Evolutionary conservation across 2,329 filamentous ascomycete species (phyloP).

Genomic region (Microcyclosporella mali): DNA sequence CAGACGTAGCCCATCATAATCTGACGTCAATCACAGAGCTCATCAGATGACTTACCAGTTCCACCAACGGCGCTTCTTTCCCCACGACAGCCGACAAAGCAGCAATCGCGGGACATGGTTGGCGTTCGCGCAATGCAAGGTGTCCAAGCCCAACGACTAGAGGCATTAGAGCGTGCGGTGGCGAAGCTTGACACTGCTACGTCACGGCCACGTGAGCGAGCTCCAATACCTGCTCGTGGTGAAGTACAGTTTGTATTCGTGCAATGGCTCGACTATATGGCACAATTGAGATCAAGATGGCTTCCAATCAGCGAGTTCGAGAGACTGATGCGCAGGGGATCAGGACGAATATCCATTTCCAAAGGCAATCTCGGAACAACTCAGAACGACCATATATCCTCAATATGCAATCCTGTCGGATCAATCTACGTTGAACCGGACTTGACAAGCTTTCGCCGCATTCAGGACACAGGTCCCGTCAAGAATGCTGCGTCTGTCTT

Average conservation of each 20-base stretch:
- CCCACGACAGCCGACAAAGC: too few species aligned
- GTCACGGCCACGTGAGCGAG: too few species aligned
- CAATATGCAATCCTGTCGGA: constrained; percentile 53
- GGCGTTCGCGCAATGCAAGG: too few species aligned
- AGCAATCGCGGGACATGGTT: too few species aligned
- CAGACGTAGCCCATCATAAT: too few species aligned
- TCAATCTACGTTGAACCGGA: constrained; percentile 64
- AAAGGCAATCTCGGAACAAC: constrained; percentile 60
- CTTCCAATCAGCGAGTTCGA: constrained; percentile 52
- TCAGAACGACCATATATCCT: constrained; percentile 57
- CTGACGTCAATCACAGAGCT: too few species aligned
- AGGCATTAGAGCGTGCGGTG: too few species aligned
- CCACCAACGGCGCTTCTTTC: too few species aligned
- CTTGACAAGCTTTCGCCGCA: constrained; percentile 52
- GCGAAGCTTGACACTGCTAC: too few species aligned
- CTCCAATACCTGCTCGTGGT: too few species aligned
- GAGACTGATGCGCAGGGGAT: constrained; percentile 30
- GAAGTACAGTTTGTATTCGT: constrained; percentile 49
- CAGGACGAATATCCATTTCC: constrained; percentile 52
- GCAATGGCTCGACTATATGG: constrained; percentile 75
- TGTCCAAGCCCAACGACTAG: too few species aligned
- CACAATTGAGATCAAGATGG: constrained; percentile 59
- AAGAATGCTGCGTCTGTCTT: constrained; percentile 57
- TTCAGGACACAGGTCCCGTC: constrained; percentile 41
- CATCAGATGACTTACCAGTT: too few species aligned